Evolutionary conservation across 169 alveolate genomes (phyloP).

Genomic region (Cryptosporidium parvum): DNA sequence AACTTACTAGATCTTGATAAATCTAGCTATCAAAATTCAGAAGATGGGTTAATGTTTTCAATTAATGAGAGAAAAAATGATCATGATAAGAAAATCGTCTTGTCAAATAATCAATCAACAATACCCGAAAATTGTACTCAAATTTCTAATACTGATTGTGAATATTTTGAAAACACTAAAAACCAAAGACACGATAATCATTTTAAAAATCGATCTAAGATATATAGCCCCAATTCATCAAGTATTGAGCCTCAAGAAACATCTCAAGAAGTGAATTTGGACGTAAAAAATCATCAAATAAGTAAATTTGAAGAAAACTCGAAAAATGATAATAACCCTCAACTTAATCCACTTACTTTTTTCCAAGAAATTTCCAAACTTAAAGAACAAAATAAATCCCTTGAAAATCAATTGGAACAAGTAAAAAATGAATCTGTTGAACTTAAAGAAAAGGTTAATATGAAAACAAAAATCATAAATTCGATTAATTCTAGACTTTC

Average conservation of each 20-base stretch:
- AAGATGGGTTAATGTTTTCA: background rate
- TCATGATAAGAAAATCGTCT: background rate
- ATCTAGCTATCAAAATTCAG: background rate
- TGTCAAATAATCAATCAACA: background rate
- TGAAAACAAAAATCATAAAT: constrained; percentile 1
- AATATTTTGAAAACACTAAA: no score
- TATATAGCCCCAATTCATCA: background rate
- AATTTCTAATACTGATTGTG: background rate
- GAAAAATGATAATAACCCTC: constrained; percentile 5
- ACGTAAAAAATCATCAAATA: background rate
- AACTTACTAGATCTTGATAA: background rate
- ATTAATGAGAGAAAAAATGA: background rate
- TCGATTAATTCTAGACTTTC: constrained; percentile 15
- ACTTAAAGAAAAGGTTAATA: constrained; percentile 14
- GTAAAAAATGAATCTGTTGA: constrained; percentile 13
- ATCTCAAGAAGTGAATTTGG: background rate
- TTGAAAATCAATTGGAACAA: constrained; percentile 25
- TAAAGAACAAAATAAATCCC: constrained; percentile 19
- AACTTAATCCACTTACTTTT: constrained; percentile 22
- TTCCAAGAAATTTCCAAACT: constrained; percentile 46
- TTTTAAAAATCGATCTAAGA: background rate
- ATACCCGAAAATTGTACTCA: background rate
- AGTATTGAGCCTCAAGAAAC: background rate
- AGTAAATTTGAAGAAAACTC: background rate
- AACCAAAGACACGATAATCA: no score